Conservation (phyloP, 2,329 filamentous ascomycete genomes). For the Penicillium concentricum region DNA sequence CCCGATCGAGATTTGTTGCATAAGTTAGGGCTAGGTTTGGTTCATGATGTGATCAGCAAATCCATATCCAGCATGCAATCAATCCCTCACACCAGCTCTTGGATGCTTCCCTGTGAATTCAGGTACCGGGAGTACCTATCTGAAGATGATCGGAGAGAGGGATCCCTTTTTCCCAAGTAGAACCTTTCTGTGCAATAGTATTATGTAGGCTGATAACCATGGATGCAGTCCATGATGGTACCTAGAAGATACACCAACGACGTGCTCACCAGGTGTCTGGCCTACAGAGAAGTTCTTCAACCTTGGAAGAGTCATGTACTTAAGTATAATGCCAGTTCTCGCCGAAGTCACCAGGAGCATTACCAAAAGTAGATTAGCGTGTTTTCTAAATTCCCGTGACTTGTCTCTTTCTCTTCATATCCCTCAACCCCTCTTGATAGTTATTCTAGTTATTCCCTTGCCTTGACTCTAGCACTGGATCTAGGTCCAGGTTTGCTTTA, state of each 20-base stretch:
- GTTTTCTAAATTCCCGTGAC: conserved; percentile 27
- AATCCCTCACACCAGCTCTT: background rate
- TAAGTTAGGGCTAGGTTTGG: background rate
- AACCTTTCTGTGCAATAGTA: background rate
- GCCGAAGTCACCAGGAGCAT: conserved; percentile 5
- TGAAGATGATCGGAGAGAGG: background rate
- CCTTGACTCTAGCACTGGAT: conserved; percentile 6
- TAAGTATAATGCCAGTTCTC: background rate
- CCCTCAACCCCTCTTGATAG: conserved; percentile 22
- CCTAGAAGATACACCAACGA: background rate
- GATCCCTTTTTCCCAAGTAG: background rate
- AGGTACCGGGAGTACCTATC: background rate
- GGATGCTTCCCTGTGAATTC: background rate
- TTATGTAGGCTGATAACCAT: background rate
- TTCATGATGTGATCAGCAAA: background rate
- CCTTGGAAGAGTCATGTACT: background rate
- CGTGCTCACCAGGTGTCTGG: background rate
- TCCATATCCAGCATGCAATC: background rate
- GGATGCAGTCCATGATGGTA: background rate
- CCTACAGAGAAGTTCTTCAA: background rate
- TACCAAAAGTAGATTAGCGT: conserved; percentile 22
- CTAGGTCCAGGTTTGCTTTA: background rate
- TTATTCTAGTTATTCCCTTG: conserved; percentile 8
- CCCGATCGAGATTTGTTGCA: background rate
- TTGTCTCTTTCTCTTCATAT: conserved; percentile 28